Conservation (phyloP, 805 yeast genomes). For the Starmerella geochares region DNA sequence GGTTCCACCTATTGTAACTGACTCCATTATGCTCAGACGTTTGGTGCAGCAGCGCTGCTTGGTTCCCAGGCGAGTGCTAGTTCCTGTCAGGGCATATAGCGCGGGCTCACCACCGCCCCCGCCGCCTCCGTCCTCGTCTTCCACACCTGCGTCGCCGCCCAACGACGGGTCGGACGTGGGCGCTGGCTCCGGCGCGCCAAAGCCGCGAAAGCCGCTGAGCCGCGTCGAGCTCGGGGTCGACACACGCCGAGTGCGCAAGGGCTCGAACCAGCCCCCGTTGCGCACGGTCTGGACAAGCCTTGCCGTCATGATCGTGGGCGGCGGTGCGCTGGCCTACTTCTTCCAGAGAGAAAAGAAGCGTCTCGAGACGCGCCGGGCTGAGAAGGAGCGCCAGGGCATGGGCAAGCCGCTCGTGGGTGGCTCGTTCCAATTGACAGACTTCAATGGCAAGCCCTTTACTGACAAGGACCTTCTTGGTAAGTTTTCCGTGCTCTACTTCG, state of each 20-base stretch:
- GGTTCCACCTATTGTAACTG: too few relatives aligned
- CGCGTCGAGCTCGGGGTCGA: constrained; percentile 67
- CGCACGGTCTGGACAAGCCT: constrained; percentile 60
- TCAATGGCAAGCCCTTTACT: constrained; percentile 63
- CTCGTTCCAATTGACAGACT: constrained; percentile 63
- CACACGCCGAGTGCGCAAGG: constrained; percentile 35
- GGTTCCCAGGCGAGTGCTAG: not conserved
- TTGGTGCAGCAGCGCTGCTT: not conserved
- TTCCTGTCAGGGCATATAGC: not conserved
- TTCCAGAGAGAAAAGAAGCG: constrained; percentile 70
- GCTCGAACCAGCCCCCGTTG: constrained; percentile 38
- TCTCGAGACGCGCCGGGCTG: constrained; percentile 62
- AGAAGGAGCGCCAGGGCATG: constrained; percentile 73
- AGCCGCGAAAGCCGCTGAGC: constrained; percentile 55
- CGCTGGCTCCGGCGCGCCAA: constrained; percentile 10
- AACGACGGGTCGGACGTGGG: too few relatives aligned
- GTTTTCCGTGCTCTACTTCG: constrained; percentile 83
- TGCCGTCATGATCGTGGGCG: constrained; percentile 52
- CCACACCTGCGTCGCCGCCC: too few relatives aligned
- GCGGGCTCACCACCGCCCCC: not conserved
- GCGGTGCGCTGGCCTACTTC: constrained; percentile 60
- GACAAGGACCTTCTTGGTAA: constrained; percentile 64
- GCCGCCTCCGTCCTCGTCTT: not conserved
- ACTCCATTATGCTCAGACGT: constrained; percentile 1
- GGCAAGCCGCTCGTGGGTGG: constrained; percentile 95